Evolutionary conservation across 495 filamentous ascomycete species (phyloP), one percentile per base, ranked within the genome.

Genomic region (Penicillium cosmopolitanum): DNA sequence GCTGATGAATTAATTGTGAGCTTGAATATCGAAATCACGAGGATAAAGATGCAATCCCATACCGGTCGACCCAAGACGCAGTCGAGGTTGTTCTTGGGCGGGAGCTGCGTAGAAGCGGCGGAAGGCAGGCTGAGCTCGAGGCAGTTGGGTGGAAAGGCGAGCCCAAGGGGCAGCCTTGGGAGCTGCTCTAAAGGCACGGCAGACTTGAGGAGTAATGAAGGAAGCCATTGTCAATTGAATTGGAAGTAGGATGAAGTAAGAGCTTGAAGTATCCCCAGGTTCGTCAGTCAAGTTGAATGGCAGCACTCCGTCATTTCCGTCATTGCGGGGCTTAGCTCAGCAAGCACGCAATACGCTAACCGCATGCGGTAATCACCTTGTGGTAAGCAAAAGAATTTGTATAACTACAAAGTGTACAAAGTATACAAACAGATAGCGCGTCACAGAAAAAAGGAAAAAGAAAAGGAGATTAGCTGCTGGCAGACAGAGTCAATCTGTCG

Each of bases 11-110:
- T 5, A 40, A n/a, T 40, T 3, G 12, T 40, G 12, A 40, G 15
- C n/a, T 16, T 38, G 36, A 9, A 10, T 44, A 8, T 44, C 42
- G 42, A 44, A 38, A 28, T 13, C 8, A 34, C 9, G 0, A 43
- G 18, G 21, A 38, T 18, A 5, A 16, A 19, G 5, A 8, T 5
- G 42, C 16, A 16, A 44, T 16, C 4, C 9, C 55, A 34, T 69
- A 76, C 73, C 85, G 61, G 72, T 77, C 5, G 81, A 80, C 13
- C 85, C 85, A 28, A 88, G 74, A 18, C 85, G 81, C 60, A 89
- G 73, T 42, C 84, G 82, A 7, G 86, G 86, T 68, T 88, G 86
- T 57, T 86, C 73, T 52, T 68, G 66, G 25, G 73, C 51, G n/a
- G 62, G 51, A 19, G 66, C 62, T 9, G 66, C 62, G 50, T 71